phyloP scores from a whole-genome alignment of 2,329 filamentous ascomycete genomes.

The Arachnomyces sp. region DNA sequence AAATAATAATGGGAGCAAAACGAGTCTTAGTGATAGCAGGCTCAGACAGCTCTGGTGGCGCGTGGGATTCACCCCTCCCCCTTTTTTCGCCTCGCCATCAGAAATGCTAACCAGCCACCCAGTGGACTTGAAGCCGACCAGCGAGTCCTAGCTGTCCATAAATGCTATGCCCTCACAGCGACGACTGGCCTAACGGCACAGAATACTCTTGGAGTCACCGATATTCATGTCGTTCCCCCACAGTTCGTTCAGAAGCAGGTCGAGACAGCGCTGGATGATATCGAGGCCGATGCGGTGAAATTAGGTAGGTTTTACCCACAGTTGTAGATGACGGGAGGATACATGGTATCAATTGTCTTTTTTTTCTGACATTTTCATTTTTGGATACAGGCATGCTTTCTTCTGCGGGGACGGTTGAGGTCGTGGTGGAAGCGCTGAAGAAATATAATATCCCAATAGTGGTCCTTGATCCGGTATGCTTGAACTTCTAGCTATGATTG shows the following conservation, averaged over 20 bases:
- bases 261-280: slow-evolving; percentile 72
- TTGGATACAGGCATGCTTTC: slow-evolving; percentile 66
- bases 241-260: slow-evolving; percentile 79
- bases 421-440: slow-evolving; percentile 58
- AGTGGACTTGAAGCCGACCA: slow-evolving; percentile 94
- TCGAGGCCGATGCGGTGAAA: slow-evolving; percentile 85
- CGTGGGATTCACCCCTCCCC: slow-evolving; percentile 48
- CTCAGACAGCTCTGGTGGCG: slow-evolving; percentile 85
- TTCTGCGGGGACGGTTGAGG: slow-evolving; percentile 59
- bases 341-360: slow-evolving; percentile 1
- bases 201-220: slow-evolving; percentile 78
- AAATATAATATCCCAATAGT: slow-evolving; percentile 51
- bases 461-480: slow-evolving; percentile 67
- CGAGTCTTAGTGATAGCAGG: slow-evolving; percentile 76
- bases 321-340: too few species aligned
- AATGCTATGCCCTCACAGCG: slow-evolving; percentile 91
- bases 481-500: not conserved
- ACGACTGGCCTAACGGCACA: slow-evolving; percentile 95
- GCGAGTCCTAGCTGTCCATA: slow-evolving; percentile 85
- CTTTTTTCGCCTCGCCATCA: slow-evolving; percentile 8
- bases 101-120: slow-evolving; percentile 14
- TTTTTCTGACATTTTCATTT: slow-evolving; percentile 6
- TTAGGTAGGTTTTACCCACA: slow-evolving; percentile 54
- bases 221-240: slow-evolving; percentile 70
- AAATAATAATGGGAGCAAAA: slow-evolving; percentile 29